Evolutionary conservation across 192 early-diverging fungal genomes (phyloP), one percentile per base, ranked within the genome.

Genomic region (Entomortierella lignicola): DNA sequence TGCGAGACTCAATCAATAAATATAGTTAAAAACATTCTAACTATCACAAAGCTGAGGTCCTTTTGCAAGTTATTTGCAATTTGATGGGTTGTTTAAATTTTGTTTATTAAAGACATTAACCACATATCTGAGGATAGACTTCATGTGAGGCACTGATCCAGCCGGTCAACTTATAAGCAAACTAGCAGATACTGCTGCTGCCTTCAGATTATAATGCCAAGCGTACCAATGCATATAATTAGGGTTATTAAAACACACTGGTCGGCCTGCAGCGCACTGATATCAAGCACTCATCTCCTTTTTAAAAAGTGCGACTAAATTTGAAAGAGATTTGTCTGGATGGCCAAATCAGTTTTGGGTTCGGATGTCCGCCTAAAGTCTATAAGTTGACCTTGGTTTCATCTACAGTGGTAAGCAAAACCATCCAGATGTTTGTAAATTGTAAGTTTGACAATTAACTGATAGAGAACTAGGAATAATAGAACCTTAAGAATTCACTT

Each of bases 281-380:
- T 4, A 47, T 11, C 44, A 20, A 20, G 15, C 15, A 15, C 44
- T 20, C 44, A 47, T 47, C 44, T 47, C 44, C 17, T 47, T 47
- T 47, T 47, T 47, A 20, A 47, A 42, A 47, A 47, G 2, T 47
- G 44, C 20, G 44, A 20, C 2, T 47, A 47, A 47, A 47, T 47
- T 15, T 15, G 8, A 47, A 15, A 11, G 44, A 20, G 20, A 47
- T 47, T 47, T 47, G 17, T 47, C 15, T 20, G 44, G 44, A 15
- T 47, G 44, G 2, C 44, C 17, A 15, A 47, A 47, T 47, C 15
- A 47, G 17, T 47, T 47, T 15, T 20, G 44, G 44, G 44, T 20
- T 47, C 44, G 44, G 44, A 47, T 20, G 44, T 47, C 44, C 44
- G 44, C 44, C 44, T 37, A n/a, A n/a, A n/a, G n/a, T n/a, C n/a